A percentile compares a stretch with the other conserved stretches of the same genome.
Conservation (phyloP, 1,284 basidiomycete species). For the Exobasidium rhododendri region DNA sequence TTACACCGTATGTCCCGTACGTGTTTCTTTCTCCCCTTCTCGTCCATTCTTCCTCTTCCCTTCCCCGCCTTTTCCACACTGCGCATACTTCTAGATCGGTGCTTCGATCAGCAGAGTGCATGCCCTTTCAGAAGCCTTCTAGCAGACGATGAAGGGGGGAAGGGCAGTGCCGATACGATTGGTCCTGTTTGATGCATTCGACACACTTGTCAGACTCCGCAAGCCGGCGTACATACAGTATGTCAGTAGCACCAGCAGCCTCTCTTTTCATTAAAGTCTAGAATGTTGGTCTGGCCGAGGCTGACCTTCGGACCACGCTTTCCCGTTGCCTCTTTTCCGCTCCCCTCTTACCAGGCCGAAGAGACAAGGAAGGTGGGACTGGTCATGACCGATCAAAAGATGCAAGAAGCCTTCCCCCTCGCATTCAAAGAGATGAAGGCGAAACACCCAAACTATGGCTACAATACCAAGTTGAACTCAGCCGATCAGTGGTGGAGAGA, state of each 20-base stretch:
- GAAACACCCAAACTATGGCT: conserved; percentile 5
- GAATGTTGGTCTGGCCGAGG: no score
- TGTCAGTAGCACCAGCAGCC: no score
- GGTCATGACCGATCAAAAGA: background rate
- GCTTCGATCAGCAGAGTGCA: background rate
- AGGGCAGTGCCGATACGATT: conserved; percentile 8
- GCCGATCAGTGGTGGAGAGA: conserved; percentile 8
- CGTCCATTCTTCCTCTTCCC: background rate
- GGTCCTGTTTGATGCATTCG: conserved; percentile 15
- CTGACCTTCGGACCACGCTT: no score
- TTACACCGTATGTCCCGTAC: no score
- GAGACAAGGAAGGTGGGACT: conserved; percentile 8
- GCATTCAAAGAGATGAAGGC: conserved; percentile 6
- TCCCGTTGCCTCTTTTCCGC: no score
- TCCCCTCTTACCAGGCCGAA: background rate
- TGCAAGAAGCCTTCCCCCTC: conserved; percentile 3
- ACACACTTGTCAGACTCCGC: conserved; percentile 8
- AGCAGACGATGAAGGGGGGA: background rate
- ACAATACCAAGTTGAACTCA: background rate
- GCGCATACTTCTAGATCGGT: no score
- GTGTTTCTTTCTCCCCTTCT: no score
- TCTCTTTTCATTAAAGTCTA: no score
- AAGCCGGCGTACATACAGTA: conserved; percentile 10
- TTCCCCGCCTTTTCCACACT: no score
- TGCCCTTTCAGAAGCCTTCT: background rate